phyloP scores from a whole-genome alignment of 305 asterid genomes.

The Galium porrigens region DNA sequence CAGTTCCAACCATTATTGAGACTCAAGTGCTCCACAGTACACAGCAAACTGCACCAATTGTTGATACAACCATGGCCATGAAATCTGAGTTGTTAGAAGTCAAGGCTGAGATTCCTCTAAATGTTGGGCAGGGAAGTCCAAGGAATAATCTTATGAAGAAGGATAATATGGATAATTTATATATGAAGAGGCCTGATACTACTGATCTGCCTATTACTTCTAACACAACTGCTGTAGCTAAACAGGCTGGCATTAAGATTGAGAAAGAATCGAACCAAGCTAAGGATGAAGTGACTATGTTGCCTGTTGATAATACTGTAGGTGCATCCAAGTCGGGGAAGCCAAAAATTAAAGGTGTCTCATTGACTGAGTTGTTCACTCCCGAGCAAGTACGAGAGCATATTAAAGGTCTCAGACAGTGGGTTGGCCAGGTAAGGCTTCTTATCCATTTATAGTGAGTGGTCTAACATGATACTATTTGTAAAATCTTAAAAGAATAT shows the following conservation, averaged over 20 bases:
- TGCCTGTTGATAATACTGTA: conserved; percentile 37
- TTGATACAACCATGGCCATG: conserved; percentile 22
- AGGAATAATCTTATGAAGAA: conserved; percentile 27
- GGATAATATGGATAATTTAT: conserved; percentile 35
- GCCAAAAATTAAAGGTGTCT: conserved; percentile 83
- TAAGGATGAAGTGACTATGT: conserved; percentile 36
- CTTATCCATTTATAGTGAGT: background rate
- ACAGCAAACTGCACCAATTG: conserved; percentile 28
- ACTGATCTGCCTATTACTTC: conserved; percentile 27
- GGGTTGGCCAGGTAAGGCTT: conserved; percentile 85
- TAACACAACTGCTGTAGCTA: conserved; percentile 27
- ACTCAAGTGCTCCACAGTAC: conserved; percentile 26
- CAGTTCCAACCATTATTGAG: conserved; percentile 30
- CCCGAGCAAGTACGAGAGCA: conserved; percentile 82
- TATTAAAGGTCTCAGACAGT: conserved; percentile 77
- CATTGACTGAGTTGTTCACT: conserved; percentile 85
- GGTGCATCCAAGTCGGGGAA: conserved; percentile 69
- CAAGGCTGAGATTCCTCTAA: conserved; percentile 43
- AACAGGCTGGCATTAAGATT: conserved; percentile 37
- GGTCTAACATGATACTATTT: background rate
- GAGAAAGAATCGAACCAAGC: conserved; percentile 47
- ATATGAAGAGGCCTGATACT: conserved; percentile 31
- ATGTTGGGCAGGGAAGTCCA: conserved; percentile 33
- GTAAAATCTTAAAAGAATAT: background rate
- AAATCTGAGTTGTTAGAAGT: conserved; percentile 41